Conservation (phyloP, 352 stramenopile genomes). For the Aphanomyces invadans region DNA sequence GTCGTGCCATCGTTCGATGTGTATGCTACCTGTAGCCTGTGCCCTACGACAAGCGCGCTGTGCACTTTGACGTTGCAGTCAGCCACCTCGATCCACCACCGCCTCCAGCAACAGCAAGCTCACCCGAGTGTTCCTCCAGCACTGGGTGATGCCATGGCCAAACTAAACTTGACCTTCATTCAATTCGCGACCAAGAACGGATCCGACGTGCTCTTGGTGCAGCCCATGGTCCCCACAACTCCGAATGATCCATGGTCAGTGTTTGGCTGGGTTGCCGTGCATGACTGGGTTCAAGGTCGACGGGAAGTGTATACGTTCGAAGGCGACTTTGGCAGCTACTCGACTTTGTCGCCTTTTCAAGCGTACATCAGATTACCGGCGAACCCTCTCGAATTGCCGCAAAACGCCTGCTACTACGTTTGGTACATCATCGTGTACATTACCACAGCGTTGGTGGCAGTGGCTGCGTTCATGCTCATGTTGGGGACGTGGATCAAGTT, state of each 20-base stretch:
- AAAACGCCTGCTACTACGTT: neutral
- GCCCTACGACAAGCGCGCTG: neutral
- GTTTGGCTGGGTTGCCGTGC: constrained; percentile 11
- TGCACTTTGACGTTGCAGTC: neutral
- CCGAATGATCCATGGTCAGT: constrained; percentile 2
- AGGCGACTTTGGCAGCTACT: neutral
- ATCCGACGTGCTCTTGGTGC: neutral
- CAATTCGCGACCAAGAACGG: neutral
- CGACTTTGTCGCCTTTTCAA: neutral
- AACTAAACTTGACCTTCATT: constrained; percentile 7
- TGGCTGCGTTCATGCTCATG: neutral
- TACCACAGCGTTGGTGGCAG: neutral
- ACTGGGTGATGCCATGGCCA: neutral
- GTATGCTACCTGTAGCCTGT: neutral
- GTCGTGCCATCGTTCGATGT: neutral
- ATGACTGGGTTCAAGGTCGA: constrained; percentile 6
- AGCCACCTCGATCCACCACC: neutral
- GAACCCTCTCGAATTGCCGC: constrained; percentile 6
- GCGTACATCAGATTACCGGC: neutral
- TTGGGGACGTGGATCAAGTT: neutral
- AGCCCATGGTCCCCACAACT: neutral
- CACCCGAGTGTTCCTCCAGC: too few relatives aligned
- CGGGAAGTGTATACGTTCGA: constrained; percentile 7
- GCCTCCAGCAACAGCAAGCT: neutral
- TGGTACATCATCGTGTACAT: constrained; percentile 8